Evolutionary conservation across 371 early-diverging fungal genomes (phyloP), one percentile per base, ranked within the genome.

Genomic region (Mucor racemosus): DNA sequence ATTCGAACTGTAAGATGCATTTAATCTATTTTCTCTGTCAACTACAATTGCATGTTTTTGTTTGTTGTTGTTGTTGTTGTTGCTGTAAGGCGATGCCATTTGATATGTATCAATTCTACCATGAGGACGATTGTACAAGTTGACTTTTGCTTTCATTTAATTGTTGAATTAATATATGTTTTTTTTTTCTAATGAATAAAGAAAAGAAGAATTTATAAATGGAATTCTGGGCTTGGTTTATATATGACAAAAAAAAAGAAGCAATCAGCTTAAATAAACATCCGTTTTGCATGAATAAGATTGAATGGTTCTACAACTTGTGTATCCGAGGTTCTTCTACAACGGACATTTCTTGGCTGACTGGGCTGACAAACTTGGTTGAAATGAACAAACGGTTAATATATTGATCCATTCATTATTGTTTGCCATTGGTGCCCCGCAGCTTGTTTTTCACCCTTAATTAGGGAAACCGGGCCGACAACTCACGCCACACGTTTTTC

Each of bases 61-160:
- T 39, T n/a, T 8, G 35, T 41, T 60, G 48, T 41, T 58, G 58
- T 58, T 36, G 17, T 5, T 10, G 41, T 56, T 44, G 38, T 41
- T 21, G 15, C 19, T 54, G 17, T 53, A 44, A 31, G 56, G 33
- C 6, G 50, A 50, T 50, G 21, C 11, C 50, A 50, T 21, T 54
- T 60, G 60, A 15, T 54, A 55, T 8, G 60, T 60, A 39, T 60
- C 60, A 13, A 54, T 60, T 33, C 55, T 26, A 26, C 54, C 60
- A 21, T 54, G 39, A 14, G 66, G 42, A n/a, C 64, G 57, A 46
- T 66, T 40, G 10, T 66, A 60, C 21, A 66, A 36, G 44, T 60
- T 66, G 41, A 55, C 41, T 59, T 66, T 66, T 17, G 42, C 66
- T 66, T 66, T 66, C 66, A 66, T 66, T 42, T 4, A 56, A 41